Percentiles rank a stretch among this genome's conserved stretches.
These are phyloP conservation scores for Suhomyces wounanorum DNA, from an alignment of 1,139 yeast species.

Conservation along the genomic window DNA sequence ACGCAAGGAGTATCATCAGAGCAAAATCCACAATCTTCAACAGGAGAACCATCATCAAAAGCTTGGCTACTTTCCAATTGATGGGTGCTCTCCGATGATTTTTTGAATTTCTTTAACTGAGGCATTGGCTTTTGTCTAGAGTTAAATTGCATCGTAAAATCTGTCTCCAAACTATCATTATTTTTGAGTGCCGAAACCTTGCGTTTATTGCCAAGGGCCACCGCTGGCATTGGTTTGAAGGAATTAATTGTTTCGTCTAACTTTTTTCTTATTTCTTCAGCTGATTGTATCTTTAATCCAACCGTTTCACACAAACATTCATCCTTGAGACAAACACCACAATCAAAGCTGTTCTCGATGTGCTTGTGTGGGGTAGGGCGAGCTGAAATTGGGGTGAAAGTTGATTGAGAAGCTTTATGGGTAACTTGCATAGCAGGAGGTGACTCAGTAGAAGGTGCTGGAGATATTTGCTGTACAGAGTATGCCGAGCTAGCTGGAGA, in stretches of 20 bases:
- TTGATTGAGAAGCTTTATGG: not conserved
- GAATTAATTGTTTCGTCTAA: conserved; percentile 39
- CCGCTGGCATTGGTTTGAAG: conserved; percentile 63
- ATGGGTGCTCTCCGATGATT: conserved; percentile 5
- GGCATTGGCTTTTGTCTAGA: conserved; percentile 8
- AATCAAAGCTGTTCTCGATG: conserved; percentile 37
- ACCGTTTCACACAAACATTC: conserved; percentile 69
- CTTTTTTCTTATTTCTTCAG: conserved; percentile 12
- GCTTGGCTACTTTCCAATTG: conserved; percentile 9
- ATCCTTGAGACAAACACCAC: conserved; percentile 70
- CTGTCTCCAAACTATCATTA: conserved; percentile 40
- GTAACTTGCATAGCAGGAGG: conserved; percentile 29
- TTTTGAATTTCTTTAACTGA: conserved; percentile 11
- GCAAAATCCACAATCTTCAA: conserved; percentile 90
- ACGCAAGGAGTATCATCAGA: conserved; percentile 91
- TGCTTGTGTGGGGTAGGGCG: conserved; percentile 19
- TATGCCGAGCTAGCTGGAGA: conserved; percentile 36
- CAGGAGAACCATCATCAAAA: conserved; percentile 51
- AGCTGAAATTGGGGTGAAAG: conserved; percentile 23
- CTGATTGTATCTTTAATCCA: conserved; percentile 46
- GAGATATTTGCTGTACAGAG: conserved; percentile 51
- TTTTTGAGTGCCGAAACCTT: conserved; percentile 15
- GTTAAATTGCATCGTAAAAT: conserved; percentile 53
- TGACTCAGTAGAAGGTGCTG: conserved; percentile 57
- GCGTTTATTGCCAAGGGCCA: conserved; percentile 47